These are phyloP conservation scores for Fusarium fracticaudum DNA, from an alignment of 2,329 filamentous ascomycete species.

Conservation along the genomic window DNA sequence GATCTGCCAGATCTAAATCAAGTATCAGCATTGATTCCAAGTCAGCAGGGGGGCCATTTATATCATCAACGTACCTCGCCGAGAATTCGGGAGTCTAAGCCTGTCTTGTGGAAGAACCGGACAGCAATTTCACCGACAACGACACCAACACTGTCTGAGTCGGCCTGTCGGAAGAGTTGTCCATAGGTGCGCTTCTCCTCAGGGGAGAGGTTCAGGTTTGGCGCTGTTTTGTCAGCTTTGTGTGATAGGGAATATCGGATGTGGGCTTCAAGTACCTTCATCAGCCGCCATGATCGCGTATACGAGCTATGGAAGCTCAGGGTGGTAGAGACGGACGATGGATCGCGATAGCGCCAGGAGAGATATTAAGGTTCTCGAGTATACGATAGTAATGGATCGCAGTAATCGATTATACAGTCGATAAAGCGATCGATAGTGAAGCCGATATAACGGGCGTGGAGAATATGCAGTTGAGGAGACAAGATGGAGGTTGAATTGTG, in stretches of 20 bases:
- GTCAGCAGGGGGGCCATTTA: not conserved
- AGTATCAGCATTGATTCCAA: constrained; percentile 4
- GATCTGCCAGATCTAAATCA: constrained; percentile 92
- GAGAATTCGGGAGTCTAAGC: constrained; percentile 83
- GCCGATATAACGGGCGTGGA: constrained; percentile 14
- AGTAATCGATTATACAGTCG: not conserved
- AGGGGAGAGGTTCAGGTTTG: constrained; percentile 83
- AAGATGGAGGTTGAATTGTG: constrained; percentile 29
- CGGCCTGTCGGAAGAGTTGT: constrained; percentile 91
- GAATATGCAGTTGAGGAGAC: constrained; percentile 20
- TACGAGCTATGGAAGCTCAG: constrained; percentile 41
- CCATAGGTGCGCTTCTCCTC: constrained; percentile 96
- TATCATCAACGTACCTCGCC: constrained; percentile 74
- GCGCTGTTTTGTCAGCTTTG: constrained; percentile 56
- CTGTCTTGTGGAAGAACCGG: constrained; percentile 97
- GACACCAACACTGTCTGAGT: constrained; percentile 89
- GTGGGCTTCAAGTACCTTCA: constrained; percentile 33
- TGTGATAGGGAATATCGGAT: not conserved
- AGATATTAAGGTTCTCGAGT: constrained; percentile 2
- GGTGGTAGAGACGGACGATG: constrained; percentile 32
- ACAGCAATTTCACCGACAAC: constrained; percentile 96
- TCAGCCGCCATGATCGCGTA: constrained; percentile 45
- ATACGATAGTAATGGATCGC: not conserved
- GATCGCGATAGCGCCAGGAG: constrained; percentile 24
- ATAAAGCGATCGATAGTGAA: constrained; percentile 13